Base-by-base conservation (phyloP, 1,284 basidiomycete species). In the Dichomitus squalens region DNA sequence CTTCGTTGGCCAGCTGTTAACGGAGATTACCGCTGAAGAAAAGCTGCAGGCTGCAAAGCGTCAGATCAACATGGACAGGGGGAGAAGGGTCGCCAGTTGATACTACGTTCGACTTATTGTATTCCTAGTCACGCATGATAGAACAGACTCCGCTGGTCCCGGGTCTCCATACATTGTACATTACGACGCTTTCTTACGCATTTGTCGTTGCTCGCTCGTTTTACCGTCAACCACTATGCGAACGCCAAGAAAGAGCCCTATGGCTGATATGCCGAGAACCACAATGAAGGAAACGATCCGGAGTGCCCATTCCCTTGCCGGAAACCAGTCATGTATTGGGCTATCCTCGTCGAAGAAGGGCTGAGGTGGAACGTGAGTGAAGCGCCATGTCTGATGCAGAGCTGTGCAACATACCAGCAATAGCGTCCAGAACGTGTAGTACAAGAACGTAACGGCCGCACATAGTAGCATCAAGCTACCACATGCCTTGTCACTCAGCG, bases 341-440 rank as follows among this genome's bases (percentile, higher is more conserved):
- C 86, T 93, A 7, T 84, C 81, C 4, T 80, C 62, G 55, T 91
- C 85, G 61, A 96, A 87, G 77, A 97, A 94, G 7, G 95, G 95
- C 95, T 96, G 67, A 35, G 14, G 5, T 14, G 2, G 8, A 8
- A 31, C 4, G 54, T 51, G 43, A 31, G 25, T 33, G n/a, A 7
- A 35, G 18, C 18, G 41, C 9, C 8, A 54, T 27, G 6, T 31
- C 11, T 31, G 11, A 31, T 31, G 38, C 20, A 8, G 21, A 12
- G 8, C 31, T 56, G 20, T 34, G 43, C 7, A 12, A 79, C 85
- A 66, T 66, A 95, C 95, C 52, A 95, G 81, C 39, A 97, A 76
- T 49, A 97, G 79, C 7, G 94, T 88, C 95, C 95, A 97, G 40
- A 83, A 81, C 4, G 94, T 95, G 74, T 97, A 98, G 73, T 97